These are phyloP conservation scores for Tetrahymena borealis DNA, from an alignment of 73 alveolate genomes.

Conservation along the genomic window DNA sequence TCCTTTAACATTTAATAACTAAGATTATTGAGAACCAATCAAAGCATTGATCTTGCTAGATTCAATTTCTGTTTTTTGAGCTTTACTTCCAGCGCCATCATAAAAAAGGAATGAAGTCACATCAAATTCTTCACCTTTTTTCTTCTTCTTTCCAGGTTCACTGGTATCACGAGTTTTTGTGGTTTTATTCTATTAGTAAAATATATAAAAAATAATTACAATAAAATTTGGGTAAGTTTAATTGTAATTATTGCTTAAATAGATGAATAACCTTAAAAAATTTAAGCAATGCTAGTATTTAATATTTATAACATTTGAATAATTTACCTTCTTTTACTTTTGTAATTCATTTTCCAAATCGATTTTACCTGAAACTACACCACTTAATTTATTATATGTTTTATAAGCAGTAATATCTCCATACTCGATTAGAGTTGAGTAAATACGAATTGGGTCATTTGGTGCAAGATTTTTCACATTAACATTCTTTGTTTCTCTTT, in stretches of 20 bases:
- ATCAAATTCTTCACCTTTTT: not conserved
- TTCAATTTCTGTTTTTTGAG: not conserved
- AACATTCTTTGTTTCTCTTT: slow-evolving; percentile 64
- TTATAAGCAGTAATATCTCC: slow-evolving; percentile 69
- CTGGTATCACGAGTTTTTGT: not conserved
- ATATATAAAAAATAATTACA: not conserved
- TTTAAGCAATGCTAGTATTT: not conserved
- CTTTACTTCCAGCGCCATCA: not conserved
- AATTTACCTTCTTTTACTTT: not conserved
- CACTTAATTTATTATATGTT: slow-evolving; percentile 45
- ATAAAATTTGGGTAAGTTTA: not conserved
- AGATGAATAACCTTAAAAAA: not conserved
- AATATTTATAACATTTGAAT: too few species aligned
- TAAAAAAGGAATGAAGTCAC: not conserved
- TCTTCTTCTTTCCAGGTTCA: not conserved
- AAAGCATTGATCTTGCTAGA: not conserved
- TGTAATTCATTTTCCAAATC: not conserved
- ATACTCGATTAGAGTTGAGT: slow-evolving; percentile 75
- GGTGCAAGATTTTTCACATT: slow-evolving; percentile 34
- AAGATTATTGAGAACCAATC: not conserved
- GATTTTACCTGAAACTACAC: slow-evolving; percentile 27
- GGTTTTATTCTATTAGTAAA: not conserved
- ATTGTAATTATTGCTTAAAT: not conserved
- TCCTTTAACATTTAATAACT: not conserved
- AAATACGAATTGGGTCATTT: slow-evolving; percentile 75